These are phyloP conservation scores for Fusarium dlaminii DNA, from an alignment of 2,329 filamentous ascomycete genomes.

Conservation along the genomic window DNA sequence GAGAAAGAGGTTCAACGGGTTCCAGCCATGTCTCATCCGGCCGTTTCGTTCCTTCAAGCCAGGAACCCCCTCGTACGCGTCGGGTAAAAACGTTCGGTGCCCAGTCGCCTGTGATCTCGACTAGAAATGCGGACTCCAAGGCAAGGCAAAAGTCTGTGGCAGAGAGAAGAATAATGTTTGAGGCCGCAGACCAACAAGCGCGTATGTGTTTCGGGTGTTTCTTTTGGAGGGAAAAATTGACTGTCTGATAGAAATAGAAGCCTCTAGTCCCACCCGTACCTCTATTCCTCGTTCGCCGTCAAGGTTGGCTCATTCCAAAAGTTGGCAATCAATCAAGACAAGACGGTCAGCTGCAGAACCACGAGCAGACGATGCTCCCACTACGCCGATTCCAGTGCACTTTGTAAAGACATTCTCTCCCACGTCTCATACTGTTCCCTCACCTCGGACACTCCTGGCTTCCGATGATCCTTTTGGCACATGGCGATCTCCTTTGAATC, in stretches of 20 bases:
- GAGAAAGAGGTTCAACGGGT: not conserved
- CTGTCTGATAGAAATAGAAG: not conserved
- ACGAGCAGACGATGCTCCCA: not conserved
- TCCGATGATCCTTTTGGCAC: slow-evolving; percentile 17
- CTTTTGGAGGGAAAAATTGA: not conserved
- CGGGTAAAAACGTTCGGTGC: slow-evolving; percentile 26
- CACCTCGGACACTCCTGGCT: not conserved
- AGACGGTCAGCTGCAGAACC: not conserved
- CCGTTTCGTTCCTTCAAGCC: not conserved
- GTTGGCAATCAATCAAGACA: slow-evolving; percentile 15
- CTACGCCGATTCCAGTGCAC: not conserved
- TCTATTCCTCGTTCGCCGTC: not conserved
- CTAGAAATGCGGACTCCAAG: not conserved
- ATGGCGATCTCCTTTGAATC: slow-evolving; percentile 17
- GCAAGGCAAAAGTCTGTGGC: slow-evolving; percentile 38
- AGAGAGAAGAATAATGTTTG: slow-evolving; percentile 39
- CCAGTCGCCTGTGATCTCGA: not conserved
- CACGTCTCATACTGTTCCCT: not conserved
- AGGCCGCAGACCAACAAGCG: not conserved
- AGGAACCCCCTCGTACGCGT: not conserved
- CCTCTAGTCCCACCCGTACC: not conserved
- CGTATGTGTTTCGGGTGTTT: not conserved
- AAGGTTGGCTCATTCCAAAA: slow-evolving; percentile 22
- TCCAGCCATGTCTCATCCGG: slow-evolving; percentile 12
- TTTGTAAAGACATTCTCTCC: not conserved